These are phyloP conservation scores for Phtheirospermum japonicum DNA, from an alignment of 257 asterid genomes.

Conservation along the genomic window DNA sequence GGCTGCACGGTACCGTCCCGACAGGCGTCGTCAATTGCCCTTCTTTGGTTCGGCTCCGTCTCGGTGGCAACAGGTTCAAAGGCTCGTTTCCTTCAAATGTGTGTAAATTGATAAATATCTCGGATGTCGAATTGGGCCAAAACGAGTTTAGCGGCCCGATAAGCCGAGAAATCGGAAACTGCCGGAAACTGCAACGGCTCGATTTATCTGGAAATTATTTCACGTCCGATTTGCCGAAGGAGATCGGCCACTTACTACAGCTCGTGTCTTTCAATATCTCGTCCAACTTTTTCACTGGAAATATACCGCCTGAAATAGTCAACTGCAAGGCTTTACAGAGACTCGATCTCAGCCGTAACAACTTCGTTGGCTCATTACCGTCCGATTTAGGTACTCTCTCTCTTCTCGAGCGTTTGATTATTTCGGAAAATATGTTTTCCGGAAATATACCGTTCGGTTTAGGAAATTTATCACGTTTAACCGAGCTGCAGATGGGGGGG, in stretches of 20 bases:
- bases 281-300: conserved; percentile 58
- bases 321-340: conserved; percentile 72
- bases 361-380: conserved; percentile 56
- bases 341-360: conserved; percentile 82
- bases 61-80: conserved; percentile 48
- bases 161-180: conserved; percentile 56
- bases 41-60: conserved; percentile 69
- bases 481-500: conserved; percentile 90
- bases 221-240: conserved; percentile 60
- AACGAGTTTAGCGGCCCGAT: conserved; percentile 67
- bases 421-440: conserved; percentile 66
- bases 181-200: conserved; percentile 78
- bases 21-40: conserved; percentile 53
- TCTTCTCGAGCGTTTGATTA: conserved; percentile 69
- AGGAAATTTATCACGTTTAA: conserved; percentile 75
- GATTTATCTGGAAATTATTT: conserved; percentile 72
- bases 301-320: conserved; percentile 55
- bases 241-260: conserved; percentile 61
- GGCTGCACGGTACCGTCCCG: conserved; percentile 64
- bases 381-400: conserved; percentile 62
- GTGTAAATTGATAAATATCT: conserved; percentile 64
- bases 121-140: conserved; percentile 77
- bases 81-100: conserved; percentile 75
- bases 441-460: conserved; percentile 70
- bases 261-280: conserved; percentile 80